Conservation (phyloP, 768 basidiomycete genomes). For the Boletus subparvulus region DNA sequence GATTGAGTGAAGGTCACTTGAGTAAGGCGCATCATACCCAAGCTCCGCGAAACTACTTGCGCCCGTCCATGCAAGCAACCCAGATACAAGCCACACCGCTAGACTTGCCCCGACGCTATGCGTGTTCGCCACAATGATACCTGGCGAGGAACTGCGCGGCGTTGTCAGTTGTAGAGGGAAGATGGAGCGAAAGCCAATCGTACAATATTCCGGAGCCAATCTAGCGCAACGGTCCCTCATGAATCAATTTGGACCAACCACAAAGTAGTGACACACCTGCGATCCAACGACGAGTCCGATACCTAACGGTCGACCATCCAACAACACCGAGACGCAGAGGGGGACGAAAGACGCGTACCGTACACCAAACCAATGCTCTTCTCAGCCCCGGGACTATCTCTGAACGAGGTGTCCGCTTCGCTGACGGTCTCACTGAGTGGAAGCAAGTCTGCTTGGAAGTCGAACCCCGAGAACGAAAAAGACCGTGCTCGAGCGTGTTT, state of each 20-base stretch:
- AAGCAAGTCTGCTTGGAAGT: conserved; percentile 75
- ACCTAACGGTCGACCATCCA: conserved; percentile 42
- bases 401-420: conserved; percentile 55
- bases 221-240: conserved; percentile 34
- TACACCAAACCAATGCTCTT: conserved; percentile 77
- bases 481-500: conserved; percentile 45
- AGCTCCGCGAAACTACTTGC: conserved; percentile 93
- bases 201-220: conserved; percentile 96
- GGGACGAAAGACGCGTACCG: conserved; percentile 45
- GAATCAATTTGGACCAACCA: neutral
- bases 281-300: conserved; percentile 81
- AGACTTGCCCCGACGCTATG: conserved; percentile 90
- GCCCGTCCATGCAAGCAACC: conserved; percentile 90
- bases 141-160: conserved; percentile 75
- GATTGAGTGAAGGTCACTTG: neutral
- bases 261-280: conserved; percentile 48
- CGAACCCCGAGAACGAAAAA: conserved; percentile 73
- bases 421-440: conserved; percentile 77
- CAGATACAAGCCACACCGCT: conserved; percentile 79
- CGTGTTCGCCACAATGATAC: conserved; percentile 85
- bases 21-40: conserved; percentile 51
- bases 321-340: neutral
- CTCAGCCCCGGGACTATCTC: conserved; percentile 56
- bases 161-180: neutral
- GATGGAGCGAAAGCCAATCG: conserved; percentile 30